A percentile compares a stretch with the other conserved stretches of the same genome.
Conservation (phyloP, 2,329 filamentous ascomycete genomes). For the Lachnellula occidentalis region DNA sequence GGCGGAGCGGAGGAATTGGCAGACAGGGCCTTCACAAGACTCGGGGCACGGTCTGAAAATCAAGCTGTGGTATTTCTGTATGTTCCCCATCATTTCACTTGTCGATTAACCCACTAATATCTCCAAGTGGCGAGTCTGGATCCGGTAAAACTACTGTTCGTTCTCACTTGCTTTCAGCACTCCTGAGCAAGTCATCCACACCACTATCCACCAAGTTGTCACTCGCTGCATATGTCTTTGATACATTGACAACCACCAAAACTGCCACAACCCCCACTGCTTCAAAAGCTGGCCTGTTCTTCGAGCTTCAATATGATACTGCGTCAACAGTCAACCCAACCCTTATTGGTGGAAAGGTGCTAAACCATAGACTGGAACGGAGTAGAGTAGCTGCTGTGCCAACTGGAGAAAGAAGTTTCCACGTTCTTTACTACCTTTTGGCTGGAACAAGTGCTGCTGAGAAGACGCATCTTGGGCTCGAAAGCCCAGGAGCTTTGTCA, state of each 20-base stretch:
- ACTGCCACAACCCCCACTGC: slow-evolving; percentile 92
- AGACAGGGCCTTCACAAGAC: slow-evolving; percentile 73
- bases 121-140: slow-evolving; percentile 80
- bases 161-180: slow-evolving; percentile 77
- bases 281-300: slow-evolving; percentile 91
- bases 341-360: slow-evolving; percentile 86
- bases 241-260: slow-evolving; percentile 94
- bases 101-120: slow-evolving; percentile 19
- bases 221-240: slow-evolving; percentile 90
- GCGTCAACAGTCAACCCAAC: slow-evolving; percentile 77
- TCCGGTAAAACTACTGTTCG: slow-evolving; percentile 94
- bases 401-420: slow-evolving; percentile 93
- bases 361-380: slow-evolving; percentile 88
- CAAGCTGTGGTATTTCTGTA: slow-evolving; percentile 91
- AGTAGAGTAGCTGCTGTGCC: slow-evolving; percentile 89
- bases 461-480: slow-evolving; percentile 73
- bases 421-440: slow-evolving; percentile 90
- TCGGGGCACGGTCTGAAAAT: slow-evolving; percentile 86
- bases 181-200: slow-evolving; percentile 86
- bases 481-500: slow-evolving; percentile 38
- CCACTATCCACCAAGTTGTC: slow-evolving; percentile 91
- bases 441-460: slow-evolving; percentile 88
- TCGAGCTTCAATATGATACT: slow-evolving; percentile 95
- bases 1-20: slow-evolving; percentile 90
- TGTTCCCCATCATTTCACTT: slow-evolving; percentile 37